Percentiles rank a stretch among this genome's conserved stretches.
These are phyloP conservation scores for Cutaneotrichosporon cutaneum DNA, from an alignment of 1,284 basidiomycete species.

Conservation along the genomic window DNA sequence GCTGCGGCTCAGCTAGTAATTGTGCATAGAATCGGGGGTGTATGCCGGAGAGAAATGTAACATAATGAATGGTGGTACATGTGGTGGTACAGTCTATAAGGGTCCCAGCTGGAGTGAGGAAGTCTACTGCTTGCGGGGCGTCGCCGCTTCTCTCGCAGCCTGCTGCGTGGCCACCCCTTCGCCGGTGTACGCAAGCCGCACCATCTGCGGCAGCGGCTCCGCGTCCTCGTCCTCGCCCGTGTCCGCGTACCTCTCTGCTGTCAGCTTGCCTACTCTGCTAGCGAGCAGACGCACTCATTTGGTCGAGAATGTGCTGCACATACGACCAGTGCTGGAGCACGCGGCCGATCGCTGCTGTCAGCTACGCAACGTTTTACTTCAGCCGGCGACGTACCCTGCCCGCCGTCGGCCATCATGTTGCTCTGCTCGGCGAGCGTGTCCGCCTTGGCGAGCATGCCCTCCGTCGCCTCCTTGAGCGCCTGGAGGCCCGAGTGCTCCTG, in stretches of 20 bases:
- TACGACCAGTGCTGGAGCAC: slow-evolving; percentile 52
- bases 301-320: slow-evolving; percentile 32
- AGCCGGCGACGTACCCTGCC: slow-evolving; percentile 42
- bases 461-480: slow-evolving; percentile 46
- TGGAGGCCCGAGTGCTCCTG: slow-evolving; percentile 51
- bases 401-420: slow-evolving; percentile 53
- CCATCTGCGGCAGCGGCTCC: slow-evolving; percentile 40
- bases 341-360: slow-evolving; percentile 41
- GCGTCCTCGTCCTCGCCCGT: slow-evolving; percentile 24
- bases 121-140: not conserved
- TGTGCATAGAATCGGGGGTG: not conserved
- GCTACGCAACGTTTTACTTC: not conserved
- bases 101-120: too few relatives aligned
- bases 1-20: not conserved
- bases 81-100: not conserved
- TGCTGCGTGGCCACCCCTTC: slow-evolving; percentile 7
- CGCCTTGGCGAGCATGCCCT: slow-evolving; percentile 38
- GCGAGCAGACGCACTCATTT: not conserved
- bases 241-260: slow-evolving; percentile 7
- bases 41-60: not conserved
- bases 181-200: slow-evolving; percentile 34
- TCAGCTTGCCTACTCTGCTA: not conserved
- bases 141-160: not conserved
- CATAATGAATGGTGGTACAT: not conserved
- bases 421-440: slow-evolving; percentile 51